Conservation (phyloP, 345 rosid genomes). For the Noccaea bulbosa region DNA sequence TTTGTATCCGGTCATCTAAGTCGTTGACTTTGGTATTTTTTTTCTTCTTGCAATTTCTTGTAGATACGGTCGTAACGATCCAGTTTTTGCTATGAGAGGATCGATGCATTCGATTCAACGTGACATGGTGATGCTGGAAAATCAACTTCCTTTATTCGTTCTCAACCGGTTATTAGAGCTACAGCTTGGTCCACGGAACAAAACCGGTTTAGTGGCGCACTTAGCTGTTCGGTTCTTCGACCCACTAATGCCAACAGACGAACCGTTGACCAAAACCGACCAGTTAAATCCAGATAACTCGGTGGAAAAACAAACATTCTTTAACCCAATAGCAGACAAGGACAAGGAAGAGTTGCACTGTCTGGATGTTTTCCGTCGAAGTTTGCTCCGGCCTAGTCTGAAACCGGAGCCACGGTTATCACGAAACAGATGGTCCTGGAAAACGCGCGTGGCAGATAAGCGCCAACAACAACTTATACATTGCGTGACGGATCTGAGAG, state of each 20-base stretch:
- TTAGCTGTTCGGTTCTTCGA: conserved; percentile 72
- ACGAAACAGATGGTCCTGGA: conserved; percentile 58
- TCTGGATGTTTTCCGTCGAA: conserved; percentile 72
- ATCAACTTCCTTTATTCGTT: conserved; percentile 76
- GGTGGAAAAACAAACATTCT: conserved; percentile 28
- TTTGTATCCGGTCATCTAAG: neutral
- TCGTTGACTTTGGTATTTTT: neutral
- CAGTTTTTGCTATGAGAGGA: conserved; percentile 78
- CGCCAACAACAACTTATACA: conserved; percentile 77
- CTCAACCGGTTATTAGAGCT: conserved; percentile 70
- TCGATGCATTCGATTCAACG: conserved; percentile 84
- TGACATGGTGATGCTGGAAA: conserved; percentile 93
- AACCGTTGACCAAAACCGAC: conserved; percentile 58
- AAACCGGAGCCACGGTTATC: conserved; percentile 58
- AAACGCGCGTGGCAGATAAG: conserved; percentile 65
- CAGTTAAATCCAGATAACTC: conserved; percentile 51
- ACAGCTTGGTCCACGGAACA: conserved; percentile 57
- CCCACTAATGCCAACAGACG: conserved; percentile 80
- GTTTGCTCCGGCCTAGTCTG: conserved; percentile 67
- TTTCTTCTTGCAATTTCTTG: conserved; percentile 30
- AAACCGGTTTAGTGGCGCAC: conserved; percentile 62
- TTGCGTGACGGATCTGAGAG: conserved; percentile 77
- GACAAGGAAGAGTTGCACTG: conserved; percentile 67
- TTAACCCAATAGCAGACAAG: conserved; percentile 70
- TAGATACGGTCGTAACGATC: conserved; percentile 71